Evolutionary conservation across 352 stramenopile genomes (phyloP).

Genomic region (Aphanomyces astaci): DNA sequence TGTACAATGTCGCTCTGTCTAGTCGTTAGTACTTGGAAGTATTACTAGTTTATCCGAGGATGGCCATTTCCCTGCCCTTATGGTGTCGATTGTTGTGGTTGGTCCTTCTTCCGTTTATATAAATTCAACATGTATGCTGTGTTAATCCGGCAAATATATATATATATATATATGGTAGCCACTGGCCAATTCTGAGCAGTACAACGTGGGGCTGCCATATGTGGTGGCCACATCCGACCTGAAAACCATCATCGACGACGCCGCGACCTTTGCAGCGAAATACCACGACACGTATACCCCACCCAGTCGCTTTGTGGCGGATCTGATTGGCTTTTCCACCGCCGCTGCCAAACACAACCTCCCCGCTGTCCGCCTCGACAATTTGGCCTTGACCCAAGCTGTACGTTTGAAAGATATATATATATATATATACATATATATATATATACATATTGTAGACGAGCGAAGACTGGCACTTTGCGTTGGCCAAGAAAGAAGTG

Average conservation of each 20-base stretch:
- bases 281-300: conserved; percentile 35
- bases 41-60: no score
- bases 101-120: no score
- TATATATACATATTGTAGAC: no score
- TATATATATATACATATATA: no score
- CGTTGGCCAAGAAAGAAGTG: conserved; percentile 6
- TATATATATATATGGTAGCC: conserved; percentile 34
- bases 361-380: conserved; percentile 65
- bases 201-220: conserved; percentile 48
- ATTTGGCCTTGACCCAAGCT: conserved; percentile 40
- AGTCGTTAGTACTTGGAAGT: no score
- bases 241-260: conserved; percentile 47
- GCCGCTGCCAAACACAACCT: conserved; percentile 56
- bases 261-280: conserved; percentile 47
- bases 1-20: no score
- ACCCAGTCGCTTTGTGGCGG: conserved; percentile 32
- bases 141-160: no score
- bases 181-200: conserved; percentile 43
- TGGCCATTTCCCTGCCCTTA: no score
- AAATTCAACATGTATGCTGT: no score
- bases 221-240: conserved; percentile 50
- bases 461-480: conserved; percentile 20
- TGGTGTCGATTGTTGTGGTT: no score
- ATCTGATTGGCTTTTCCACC: conserved; percentile 54
- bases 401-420: no score